Base-by-base conservation (phyloP, 257 asterid genomes). In the Nicotiana knightiana region DNA sequence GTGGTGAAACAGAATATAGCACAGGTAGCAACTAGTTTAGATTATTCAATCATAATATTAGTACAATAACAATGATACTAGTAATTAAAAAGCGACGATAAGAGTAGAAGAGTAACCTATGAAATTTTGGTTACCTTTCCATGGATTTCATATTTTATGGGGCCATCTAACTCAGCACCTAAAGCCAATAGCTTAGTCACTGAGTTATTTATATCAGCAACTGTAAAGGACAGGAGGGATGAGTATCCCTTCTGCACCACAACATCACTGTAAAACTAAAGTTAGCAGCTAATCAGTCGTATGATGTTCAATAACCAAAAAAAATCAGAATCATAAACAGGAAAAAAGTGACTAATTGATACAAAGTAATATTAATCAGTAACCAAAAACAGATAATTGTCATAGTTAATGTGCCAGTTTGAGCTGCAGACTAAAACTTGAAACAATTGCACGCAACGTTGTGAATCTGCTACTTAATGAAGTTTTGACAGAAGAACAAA, bases 91-190 rank as follows among this genome's bases (percentile, higher is more conserved):
- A 59, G 30, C 3, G 30, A 24, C 26, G 48, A 43, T 7, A 32
- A 46, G 3, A 66, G 6, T 4, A 1, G 33, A 59, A 24, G 0
- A 67, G 5, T 48, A 51, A 68, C 55, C 18, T 6, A 46, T 16
- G 39, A 48, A 48, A 18, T 37, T n/a, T 17, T 1, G 83, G 54
- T 71, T 88, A 95, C 99, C 97, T 96, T 96, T 53, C 98, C 99
- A 86, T 96, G 97, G 84, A 91, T 82, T 90, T 93, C 98, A 83
- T 96, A 86, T 87, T 92, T 94, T 75, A 94, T 93, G 30, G 95
- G 97, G 83, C 99, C 98, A 85, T 96, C 98, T 86, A 96, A 82
- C 88, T 96, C 97, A 26, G 99, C 99, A 5, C 99, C 98, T 82
- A 94, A 89, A 64, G 93, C 86, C 93, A 96, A 89, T 82, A 94